Evolutionary conservation across 257 asterid genomes (phyloP), one percentile per base, ranked within the genome.

Genomic region (Dorcoceras hygrometricum): DNA sequence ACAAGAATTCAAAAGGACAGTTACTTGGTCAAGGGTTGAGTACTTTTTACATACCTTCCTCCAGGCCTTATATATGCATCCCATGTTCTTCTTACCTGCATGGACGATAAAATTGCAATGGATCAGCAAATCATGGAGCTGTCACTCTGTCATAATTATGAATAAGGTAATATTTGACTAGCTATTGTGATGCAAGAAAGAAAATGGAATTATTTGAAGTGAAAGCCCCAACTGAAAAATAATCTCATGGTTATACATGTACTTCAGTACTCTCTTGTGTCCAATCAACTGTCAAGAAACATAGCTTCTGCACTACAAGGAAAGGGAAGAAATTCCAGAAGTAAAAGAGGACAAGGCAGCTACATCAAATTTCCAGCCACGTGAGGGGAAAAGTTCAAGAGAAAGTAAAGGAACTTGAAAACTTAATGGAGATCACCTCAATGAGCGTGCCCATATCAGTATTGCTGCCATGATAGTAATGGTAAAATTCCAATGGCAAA

Each of bases 61-160:
- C 97, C 96, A 32, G 96, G 89, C 75, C 97, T 76, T 73, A 90
- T 59, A 75, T 81, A 90, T 57, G 95, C 87, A 80, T 93, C 99
- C 99, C 99, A 93, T 34, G 80, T 76, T 86, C 99, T 82, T 78
- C 99, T 78, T 26, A 90, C 98, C 98, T 91, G 86, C 83, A 76
- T 46, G 32, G 12, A 74, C 62, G 56, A 64, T 22, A 29, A 57
- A 69, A 64, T 69, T 54, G 57, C 73, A 66, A 46, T 28, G 59
- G 20, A 73, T 58, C 57, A 53, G 55, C 24, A 46, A 72, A 32
- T 56, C 29, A 16, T 53, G 23, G 56, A 43, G 53, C 62, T 19
- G 56, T n/a, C 60, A 71, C 11, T 20, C 53, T 16, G 53, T 54
- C 62, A 57, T 48, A 27, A 53, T 22, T 53, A 51, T 12, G 63